These are phyloP conservation scores for Mucor racemosus DNA, from an alignment of 371 early-diverging fungal species.

Conservation along the genomic window DNA sequence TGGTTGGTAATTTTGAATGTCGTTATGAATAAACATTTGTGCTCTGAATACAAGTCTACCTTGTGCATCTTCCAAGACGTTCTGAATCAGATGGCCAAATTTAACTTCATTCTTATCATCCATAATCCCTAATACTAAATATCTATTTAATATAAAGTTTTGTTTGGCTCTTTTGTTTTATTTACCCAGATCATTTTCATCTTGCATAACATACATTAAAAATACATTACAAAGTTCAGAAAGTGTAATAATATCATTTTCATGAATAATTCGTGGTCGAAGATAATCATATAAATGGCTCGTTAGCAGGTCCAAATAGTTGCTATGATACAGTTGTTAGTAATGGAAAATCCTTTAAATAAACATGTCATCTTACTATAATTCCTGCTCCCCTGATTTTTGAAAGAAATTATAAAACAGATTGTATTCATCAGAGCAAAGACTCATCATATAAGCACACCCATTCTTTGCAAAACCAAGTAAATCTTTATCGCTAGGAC, in stretches of 20 bases:
- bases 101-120: constrained; percentile 51
- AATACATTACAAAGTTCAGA: constrained; percentile 84
- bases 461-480: constrained; percentile 80
- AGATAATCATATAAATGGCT: constrained; percentile 81
- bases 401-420: constrained; percentile 80
- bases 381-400: constrained; percentile 61
- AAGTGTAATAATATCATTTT: constrained; percentile 75
- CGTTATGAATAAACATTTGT: constrained; percentile 76
- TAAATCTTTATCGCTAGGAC: constrained; percentile 55
- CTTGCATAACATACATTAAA: constrained; percentile 63
- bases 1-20: constrained; percentile 80
- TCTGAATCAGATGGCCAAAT: constrained; percentile 73
- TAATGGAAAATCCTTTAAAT: no score
- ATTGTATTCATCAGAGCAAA: constrained; percentile 82
- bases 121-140: constrained; percentile 17
- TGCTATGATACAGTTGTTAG: constrained; percentile 39
- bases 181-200: constrained; percentile 37
- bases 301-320: constrained; percentile 68
- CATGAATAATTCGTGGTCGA: constrained; percentile 86
- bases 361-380: no score
- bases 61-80: constrained; percentile 86
- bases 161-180: background rate
- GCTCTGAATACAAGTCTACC: constrained; percentile 84
- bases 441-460: constrained; percentile 76
- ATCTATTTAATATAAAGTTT: background rate